Evolutionary conservation across 2,329 filamentous ascomycete genomes (phyloP).

Genomic region (Chalaropsis ovoidea): DNA sequence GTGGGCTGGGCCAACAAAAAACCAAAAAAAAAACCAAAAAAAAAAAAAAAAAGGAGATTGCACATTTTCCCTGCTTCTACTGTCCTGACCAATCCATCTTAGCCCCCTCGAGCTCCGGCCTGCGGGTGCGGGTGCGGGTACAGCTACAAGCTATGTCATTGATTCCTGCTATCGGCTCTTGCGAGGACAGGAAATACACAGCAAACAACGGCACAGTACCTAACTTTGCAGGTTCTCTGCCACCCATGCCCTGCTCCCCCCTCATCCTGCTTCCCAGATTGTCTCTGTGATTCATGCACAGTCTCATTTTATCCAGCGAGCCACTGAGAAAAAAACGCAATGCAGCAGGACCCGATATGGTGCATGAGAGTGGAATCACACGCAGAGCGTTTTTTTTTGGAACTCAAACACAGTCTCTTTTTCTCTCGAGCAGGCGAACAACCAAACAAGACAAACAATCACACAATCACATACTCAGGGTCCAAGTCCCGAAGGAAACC

Average conservation of each 20-base stretch:
- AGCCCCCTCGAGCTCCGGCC: background rate
- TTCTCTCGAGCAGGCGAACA: background rate
- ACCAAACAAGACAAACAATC: background rate
- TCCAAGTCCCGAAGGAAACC: background rate
- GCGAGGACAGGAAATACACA: background rate
- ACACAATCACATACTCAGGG: background rate
- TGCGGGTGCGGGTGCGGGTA: background rate
- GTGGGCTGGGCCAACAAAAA: background rate
- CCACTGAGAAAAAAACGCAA: background rate
- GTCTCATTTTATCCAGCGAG: background rate
- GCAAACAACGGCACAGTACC: background rate
- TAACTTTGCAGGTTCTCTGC: background rate
- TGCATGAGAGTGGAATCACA: no score
- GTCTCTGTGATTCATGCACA: slow-evolving; percentile 3
- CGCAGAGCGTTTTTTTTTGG: no score
- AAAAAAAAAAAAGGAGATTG: background rate
- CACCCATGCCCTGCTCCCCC: no score
- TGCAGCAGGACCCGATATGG: no score
- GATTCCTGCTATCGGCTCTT: background rate
- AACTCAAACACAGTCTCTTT: no score
- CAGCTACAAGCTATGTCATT: background rate
- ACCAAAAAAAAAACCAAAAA: background rate
- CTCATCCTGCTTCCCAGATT: background rate
- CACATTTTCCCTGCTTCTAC: background rate
- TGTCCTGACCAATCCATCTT: background rate